These are phyloP conservation scores for Paecilomyces sp. DNA, from an alignment of 2,329 filamentous ascomycete genomes.

Conservation along the genomic window DNA sequence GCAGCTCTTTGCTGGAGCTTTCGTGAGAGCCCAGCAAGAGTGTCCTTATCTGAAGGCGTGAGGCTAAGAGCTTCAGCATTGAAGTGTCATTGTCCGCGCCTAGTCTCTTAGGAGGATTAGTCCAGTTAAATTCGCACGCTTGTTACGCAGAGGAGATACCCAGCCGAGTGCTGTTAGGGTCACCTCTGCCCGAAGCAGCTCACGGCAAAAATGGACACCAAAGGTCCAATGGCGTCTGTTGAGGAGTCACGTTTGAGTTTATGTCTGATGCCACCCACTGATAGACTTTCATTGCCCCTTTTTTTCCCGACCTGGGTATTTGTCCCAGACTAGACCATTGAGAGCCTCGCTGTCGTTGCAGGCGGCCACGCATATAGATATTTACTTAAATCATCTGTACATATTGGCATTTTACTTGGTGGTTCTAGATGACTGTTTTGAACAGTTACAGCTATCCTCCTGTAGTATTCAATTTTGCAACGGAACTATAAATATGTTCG, in stretches of 20 bases:
- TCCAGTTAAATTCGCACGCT: neutral
- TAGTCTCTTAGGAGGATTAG: neutral
- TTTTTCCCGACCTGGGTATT: neutral
- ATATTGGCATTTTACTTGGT: neutral
- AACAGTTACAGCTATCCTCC: neutral
- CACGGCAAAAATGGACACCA: neutral
- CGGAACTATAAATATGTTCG: neutral
- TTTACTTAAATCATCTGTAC: neutral
- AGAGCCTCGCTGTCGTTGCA: neutral
- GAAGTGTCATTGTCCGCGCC: neutral
- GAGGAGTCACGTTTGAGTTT: neutral
- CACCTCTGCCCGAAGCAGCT: neutral
- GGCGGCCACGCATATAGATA: neutral
- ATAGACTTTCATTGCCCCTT: neutral
- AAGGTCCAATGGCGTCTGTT: neutral
- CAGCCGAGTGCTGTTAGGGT: neutral
- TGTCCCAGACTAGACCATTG: neutral
- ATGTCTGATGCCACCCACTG: neutral
- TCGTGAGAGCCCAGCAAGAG: conserved; percentile 55
- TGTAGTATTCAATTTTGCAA: neutral
- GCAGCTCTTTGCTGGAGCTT: conserved; percentile 77
- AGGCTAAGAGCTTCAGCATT: neutral
- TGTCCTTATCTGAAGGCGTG: conserved; percentile 25
- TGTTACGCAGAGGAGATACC: neutral
- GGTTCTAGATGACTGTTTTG: neutral